Conservation (phyloP, 768 basidiomycete genomes). For the Termitomyces titanicus region DNA sequence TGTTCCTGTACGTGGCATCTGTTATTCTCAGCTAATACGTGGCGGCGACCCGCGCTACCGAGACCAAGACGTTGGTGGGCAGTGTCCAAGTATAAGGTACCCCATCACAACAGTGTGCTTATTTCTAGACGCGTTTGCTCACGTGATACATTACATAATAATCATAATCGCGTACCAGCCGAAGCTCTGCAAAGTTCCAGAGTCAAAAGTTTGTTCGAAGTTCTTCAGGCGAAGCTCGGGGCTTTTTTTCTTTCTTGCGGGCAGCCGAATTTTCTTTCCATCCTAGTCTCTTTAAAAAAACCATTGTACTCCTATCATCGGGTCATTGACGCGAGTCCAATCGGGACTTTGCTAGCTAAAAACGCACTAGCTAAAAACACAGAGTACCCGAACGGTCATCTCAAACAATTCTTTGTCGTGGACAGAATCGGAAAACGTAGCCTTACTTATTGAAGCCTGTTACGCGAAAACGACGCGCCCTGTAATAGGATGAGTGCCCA, state of each 20-base stretch:
- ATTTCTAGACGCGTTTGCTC: not conserved
- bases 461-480: conserved; percentile 9
- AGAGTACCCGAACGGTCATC: no score
- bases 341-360: not conserved
- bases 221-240: not conserved
- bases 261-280: not conserved
- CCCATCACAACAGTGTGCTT: not conserved
- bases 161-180: not conserved
- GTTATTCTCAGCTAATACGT: not conserved
- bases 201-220: no score
- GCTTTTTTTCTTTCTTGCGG: not conserved
- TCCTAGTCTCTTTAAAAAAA: not conserved
- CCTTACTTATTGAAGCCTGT: not conserved
- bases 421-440: not conserved
- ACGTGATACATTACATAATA: not conserved
- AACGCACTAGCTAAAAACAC: no score
- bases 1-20: conserved; percentile 12
- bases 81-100: not conserved
- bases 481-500: conserved; percentile 31
- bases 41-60: conserved; percentile 12
- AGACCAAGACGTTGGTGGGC: not conserved
- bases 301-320: not conserved
- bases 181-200: not conserved
- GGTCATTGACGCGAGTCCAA: not conserved
- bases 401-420: not conserved